Base-by-base conservation (phyloP, 352 stramenopile genomes). In the Globisporangium radiosum region DNA sequence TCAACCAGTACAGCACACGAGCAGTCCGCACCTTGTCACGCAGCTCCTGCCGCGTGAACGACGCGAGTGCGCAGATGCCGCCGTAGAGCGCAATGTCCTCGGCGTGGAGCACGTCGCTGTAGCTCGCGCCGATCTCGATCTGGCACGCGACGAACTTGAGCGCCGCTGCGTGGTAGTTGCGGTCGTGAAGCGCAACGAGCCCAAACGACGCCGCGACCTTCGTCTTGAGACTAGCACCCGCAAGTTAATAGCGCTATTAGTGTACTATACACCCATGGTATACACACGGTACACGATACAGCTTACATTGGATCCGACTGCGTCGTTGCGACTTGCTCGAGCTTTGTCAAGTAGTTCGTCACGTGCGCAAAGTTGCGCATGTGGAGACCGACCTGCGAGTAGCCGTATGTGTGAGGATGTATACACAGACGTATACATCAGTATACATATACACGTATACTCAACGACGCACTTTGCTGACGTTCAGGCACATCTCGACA, bases 401-500 rank as follows among this genome's bases (percentile, higher is more conserved):
- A 52, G 25, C 25, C 47, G 47, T 9, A 37, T 7, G 19, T 38
- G 19, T 40, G 17, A 52, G 48, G 17, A 7, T 9, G 10, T 13
- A 14, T 33, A 25, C 25, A 25, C 25, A 25, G 1, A 25, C 25
- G 25, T 2, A 25, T 25, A 25, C 25, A 25, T 25, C 25, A 25
- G 25, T 25, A 2, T 25, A 25, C 25, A 25, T 25, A 25, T 25
- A 25, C 25, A 25, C 25, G 25, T 25, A 25, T 25, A 25, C 25
- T 25, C 25, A 25, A 25, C 25, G 25, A 25, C 25, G 25, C 57
- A 93, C 85, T 75, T 90, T 90, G 69, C 91, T 90, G 25, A 96
- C 83, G 56, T 95, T 94, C 14, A 96, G 65, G 57, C 84, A 95
- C 84, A 95, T 96, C 56, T 95, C 85, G 40, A 95, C 70, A 73